Evolutionary conservation across 805 yeast genomes (phyloP).

Genomic region (Metschnikowia dekortorum): DNA sequence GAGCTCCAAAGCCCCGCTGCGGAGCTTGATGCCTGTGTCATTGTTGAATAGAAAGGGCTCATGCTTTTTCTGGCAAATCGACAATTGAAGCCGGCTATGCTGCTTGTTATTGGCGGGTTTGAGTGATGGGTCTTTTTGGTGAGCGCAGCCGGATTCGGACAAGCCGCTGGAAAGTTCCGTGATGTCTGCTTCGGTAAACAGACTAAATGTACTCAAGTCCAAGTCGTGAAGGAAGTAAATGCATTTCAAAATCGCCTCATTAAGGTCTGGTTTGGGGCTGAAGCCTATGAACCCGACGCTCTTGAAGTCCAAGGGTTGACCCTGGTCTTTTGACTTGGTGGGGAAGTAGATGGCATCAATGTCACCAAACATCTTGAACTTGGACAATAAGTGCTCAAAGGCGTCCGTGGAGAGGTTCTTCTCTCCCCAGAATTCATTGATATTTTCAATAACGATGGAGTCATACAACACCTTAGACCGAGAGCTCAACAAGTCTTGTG

Average conservation of each 20-base stretch:
- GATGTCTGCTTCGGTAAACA: slow-evolving; percentile 29
- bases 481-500: background rate
- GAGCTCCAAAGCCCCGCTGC: background rate
- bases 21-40: background rate
- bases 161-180: slow-evolving; percentile 14
- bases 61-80: slow-evolving; percentile 37
- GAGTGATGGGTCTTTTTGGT: background rate
- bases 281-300: slow-evolving; percentile 49
- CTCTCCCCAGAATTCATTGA: slow-evolving; percentile 51
- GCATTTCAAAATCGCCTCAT: slow-evolving; percentile 46
- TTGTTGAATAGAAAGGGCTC: slow-evolving; percentile 22
- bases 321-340: slow-evolving; percentile 20
- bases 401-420: slow-evolving; percentile 1
- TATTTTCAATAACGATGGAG: slow-evolving; percentile 37
- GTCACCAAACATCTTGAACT: slow-evolving; percentile 45
- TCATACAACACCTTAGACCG: slow-evolving; percentile 16
- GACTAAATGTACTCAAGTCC: slow-evolving; percentile 44
- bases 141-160: background rate
- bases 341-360: slow-evolving; percentile 56
- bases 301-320: slow-evolving; percentile 30
- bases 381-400: slow-evolving; percentile 32
- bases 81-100: slow-evolving; percentile 16
- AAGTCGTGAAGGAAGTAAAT: slow-evolving; percentile 46
- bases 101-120: background rate
- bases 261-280: slow-evolving; percentile 24